These are phyloP conservation scores for Fusarium cyanostomum DNA, from an alignment of 2,329 filamentous ascomycete genomes.

Conservation along the genomic window DNA sequence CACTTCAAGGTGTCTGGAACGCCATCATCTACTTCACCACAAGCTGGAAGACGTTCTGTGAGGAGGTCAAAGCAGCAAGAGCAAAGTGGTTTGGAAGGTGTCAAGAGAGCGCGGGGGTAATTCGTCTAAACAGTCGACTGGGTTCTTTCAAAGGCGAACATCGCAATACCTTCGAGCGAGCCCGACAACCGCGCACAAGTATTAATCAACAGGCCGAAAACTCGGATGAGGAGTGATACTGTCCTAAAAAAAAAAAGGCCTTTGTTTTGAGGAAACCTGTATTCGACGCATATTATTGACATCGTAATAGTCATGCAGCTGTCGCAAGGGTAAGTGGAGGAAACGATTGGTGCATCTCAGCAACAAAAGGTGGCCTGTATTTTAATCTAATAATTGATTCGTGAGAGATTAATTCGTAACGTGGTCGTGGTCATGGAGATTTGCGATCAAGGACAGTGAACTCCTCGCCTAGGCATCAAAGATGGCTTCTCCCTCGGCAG, in stretches of 20 bases:
- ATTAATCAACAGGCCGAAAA: constrained; percentile 3
- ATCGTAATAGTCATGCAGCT: neutral
- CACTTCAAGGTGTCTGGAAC: constrained; percentile 84
- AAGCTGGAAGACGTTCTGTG: constrained; percentile 56
- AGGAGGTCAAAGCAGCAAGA: constrained; percentile 36
- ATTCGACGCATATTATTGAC: neutral
- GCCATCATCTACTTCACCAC: constrained; percentile 78
- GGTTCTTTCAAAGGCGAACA: constrained; percentile 32
- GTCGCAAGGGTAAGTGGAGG: neutral
- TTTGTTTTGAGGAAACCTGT: neutral
- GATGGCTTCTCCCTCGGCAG: constrained; percentile 61
- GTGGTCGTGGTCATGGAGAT: neutral
- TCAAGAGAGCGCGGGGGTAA: constrained; percentile 13
- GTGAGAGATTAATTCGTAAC: neutral
- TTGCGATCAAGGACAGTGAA: neutral
- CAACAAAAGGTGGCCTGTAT: neutral
- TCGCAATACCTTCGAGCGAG: constrained; percentile 37
- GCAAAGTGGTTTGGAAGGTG: constrained; percentile 12
- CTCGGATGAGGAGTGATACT: neutral
- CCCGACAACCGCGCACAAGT: constrained; percentile 9
- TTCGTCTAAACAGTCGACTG: constrained; percentile 44
- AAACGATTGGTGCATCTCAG: neutral
- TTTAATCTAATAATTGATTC: neutral
- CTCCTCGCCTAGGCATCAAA: constrained; percentile 33
- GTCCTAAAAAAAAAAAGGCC: neutral